These are phyloP conservation scores for Parastagonospora nodorum DNA, from an alignment of 2,329 filamentous ascomycete genomes.

Conservation along the genomic window DNA sequence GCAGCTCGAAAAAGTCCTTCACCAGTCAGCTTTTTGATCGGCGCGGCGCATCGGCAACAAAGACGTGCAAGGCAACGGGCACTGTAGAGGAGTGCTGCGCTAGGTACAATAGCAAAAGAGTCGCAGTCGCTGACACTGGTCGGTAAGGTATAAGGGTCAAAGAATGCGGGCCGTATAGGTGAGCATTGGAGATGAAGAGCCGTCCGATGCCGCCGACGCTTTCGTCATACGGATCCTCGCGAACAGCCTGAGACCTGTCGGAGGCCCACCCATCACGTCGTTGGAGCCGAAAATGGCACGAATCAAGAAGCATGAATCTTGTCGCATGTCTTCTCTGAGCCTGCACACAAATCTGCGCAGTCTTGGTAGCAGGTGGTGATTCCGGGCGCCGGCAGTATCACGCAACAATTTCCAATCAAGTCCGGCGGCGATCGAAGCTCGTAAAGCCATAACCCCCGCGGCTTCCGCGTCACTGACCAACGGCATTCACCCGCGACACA, in stretches of 20 bases:
- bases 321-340: not conserved
- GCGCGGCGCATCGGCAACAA: constrained; percentile 16
- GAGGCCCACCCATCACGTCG: constrained; percentile 10
- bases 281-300: constrained; percentile 20
- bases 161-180: not conserved
- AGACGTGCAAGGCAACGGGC: not conserved
- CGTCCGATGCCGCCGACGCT: constrained; percentile 21
- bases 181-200: constrained; percentile 15
- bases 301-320: constrained; percentile 8
- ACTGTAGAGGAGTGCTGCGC: constrained; percentile 2
- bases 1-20: constrained; percentile 1
- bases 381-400: constrained; percentile 8
- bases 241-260: constrained; percentile 1
- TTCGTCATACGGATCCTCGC: constrained; percentile 16
- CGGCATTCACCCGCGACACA: constrained; percentile 20
- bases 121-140: not conserved
- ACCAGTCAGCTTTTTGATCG: constrained; percentile 13
- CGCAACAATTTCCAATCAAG: constrained; percentile 25
- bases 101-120: not conserved
- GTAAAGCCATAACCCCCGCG: constrained; percentile 34
- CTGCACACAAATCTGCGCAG: too few relatives aligned
- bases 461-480: constrained; percentile 22
- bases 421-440: constrained; percentile 24
- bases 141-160: not conserved
- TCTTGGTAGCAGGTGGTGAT: not conserved